Evolutionary conservation across 2,329 filamentous ascomycete species (phyloP), one percentile per base, ranked within the genome.

Genomic region (Fragosphaeria purpurea): DNA sequence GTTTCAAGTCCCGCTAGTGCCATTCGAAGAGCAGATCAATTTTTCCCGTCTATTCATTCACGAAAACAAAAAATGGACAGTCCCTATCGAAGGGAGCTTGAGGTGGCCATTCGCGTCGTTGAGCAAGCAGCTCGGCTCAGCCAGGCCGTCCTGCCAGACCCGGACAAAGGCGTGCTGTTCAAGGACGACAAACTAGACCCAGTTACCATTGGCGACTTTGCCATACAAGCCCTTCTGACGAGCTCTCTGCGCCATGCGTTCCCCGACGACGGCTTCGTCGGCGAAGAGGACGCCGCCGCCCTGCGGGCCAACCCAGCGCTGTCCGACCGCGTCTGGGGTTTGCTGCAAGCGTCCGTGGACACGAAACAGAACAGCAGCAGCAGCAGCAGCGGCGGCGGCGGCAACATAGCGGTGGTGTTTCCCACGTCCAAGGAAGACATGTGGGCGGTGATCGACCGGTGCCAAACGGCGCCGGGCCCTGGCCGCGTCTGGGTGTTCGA

Each of bases 161-260:
- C 68, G 34, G 72, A 77, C 62, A 76, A 76, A 58, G 73, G 72
- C 50, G 66, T 69, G 31, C 61, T 78, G 31, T 66, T 72, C 52
- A 81, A 81, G 55, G 70, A 72, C 42, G 76, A 79, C 59, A 47
- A 56, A 41, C 63, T 77, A 38, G 76, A 72, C 50, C 76, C 76
- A 3, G 78, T 80, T 44, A 81, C 78, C 0, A 67, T 80, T 22
- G 78, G 73, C 59, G 77, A 81, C 61, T 80, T 80, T 56, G 77
- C 77, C 49, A 72, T 79, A 51, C 77, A 80, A 58, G 76, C 75
- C 0, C 66, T 80, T 5, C 67, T 80, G 41, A 73, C 73, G 6
- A 64, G 70, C 39, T 73, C 73, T 2, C 64, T 80, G 51, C 71
- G 73, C 48, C 53, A 62, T 49, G 69, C 70, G 5, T 80, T 80